These are phyloP conservation scores for Tubosaeta sp. DNA, from an alignment of 768 basidiomycete genomes.

Conservation along the genomic window DNA sequence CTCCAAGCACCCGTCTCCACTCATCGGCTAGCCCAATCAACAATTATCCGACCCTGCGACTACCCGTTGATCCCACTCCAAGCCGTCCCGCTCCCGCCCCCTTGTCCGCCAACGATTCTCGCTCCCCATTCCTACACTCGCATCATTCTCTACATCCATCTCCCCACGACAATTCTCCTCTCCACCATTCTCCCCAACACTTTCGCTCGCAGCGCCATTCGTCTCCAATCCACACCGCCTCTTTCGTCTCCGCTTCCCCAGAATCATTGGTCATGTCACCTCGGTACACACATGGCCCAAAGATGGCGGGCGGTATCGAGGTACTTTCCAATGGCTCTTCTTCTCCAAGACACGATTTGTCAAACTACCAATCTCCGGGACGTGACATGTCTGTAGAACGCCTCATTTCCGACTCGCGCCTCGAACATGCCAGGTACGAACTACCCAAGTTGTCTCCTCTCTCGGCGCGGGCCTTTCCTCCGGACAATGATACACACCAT, in stretches of 20 bases:
- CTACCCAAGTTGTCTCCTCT: slow-evolving; percentile 11
- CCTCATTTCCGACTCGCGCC: slow-evolving; percentile 6
- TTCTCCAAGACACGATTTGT: slow-evolving; percentile 9
- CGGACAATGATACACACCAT: slow-evolving; percentile 7
- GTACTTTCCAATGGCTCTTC: slow-evolving; percentile 16
- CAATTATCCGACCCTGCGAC: slow-evolving; percentile 23
- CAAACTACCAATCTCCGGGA: slow-evolving; percentile 10
- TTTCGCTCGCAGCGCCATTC: slow-evolving; percentile 10
- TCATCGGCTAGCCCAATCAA: slow-evolving; percentile 19
- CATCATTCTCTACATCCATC: slow-evolving; percentile 7
- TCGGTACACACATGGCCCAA: slow-evolving; percentile 19
- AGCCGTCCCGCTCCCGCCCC: slow-evolving; percentile 2
- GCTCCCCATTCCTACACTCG: slow-evolving; percentile 12
- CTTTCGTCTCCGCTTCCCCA: not conserved
- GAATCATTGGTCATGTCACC: slow-evolving; percentile 15
- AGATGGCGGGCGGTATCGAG: slow-evolving; percentile 27
- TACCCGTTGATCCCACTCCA: slow-evolving; percentile 6
- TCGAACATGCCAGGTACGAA: slow-evolving; percentile 11
- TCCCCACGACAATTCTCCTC: slow-evolving; percentile 18
- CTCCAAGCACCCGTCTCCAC: slow-evolving; percentile 16
- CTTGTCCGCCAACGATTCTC: slow-evolving; percentile 9
- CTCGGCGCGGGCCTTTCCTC: not conserved
- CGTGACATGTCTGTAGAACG: slow-evolving; percentile 17
- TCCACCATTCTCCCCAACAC: slow-evolving; percentile 17
- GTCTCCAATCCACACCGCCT: slow-evolving; percentile 5